phyloP scores from a whole-genome alignment of 1,139 yeast species.

The Zhuliangozyma parablackwelliae region DNA sequence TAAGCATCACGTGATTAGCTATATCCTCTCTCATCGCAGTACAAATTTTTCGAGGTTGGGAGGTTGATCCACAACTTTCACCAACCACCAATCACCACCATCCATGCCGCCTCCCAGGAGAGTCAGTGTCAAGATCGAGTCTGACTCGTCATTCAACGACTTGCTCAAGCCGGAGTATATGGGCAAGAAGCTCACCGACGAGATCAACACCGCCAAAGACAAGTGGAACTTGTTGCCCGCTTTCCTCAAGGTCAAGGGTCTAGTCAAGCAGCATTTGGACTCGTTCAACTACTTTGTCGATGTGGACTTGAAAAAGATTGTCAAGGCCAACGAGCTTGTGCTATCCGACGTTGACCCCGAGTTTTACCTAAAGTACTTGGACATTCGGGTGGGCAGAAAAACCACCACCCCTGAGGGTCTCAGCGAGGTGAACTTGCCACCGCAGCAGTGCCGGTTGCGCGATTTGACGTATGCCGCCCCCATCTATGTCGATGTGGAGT shows the following conservation, averaged over 20 bases:
- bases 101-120: conserved; percentile 14
- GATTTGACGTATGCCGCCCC: conserved; percentile 97
- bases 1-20: too few species aligned
- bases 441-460: conserved; percentile 94
- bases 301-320: conserved; percentile 85
- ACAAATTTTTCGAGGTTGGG: too few species aligned
- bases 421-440: conserved; percentile 70
- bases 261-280: conserved; percentile 94
- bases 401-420: conserved; percentile 48
- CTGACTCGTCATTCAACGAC: conserved; percentile 63
- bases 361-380: conserved; percentile 85
- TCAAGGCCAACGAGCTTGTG: conserved; percentile 83
- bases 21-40: too few species aligned
- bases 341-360: conserved; percentile 96
- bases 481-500: conserved; percentile 93
- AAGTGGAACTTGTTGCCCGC: conserved; percentile 97
- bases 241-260: conserved; percentile 88
- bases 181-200: conserved; percentile 84
- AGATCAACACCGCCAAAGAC: conserved; percentile 84
- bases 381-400: conserved; percentile 81
- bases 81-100: background rate
- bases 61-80: too few species aligned
- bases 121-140: conserved; percentile 9
- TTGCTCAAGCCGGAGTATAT: conserved; percentile 75
- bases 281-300: conserved; percentile 96